These are phyloP conservation scores for Phytophthora pini DNA, from an alignment of 352 stramenopile species.

Conservation along the genomic window DNA sequence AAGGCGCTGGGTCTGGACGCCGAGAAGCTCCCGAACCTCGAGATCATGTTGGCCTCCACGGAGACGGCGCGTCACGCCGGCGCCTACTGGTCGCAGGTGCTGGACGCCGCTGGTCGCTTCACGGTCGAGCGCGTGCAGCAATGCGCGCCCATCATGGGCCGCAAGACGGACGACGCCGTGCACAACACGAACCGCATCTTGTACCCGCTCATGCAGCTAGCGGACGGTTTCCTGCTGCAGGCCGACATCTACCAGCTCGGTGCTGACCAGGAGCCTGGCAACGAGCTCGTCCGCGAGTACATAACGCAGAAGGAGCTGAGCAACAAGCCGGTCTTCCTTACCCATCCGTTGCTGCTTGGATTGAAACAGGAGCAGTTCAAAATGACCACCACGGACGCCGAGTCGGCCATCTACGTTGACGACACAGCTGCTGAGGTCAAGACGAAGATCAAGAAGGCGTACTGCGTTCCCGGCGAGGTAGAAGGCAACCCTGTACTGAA, in stretches of 20 bases:
- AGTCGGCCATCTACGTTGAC: slow-evolving; percentile 99
- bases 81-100: slow-evolving; percentile 94
- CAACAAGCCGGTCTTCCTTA: slow-evolving; percentile 93
- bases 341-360: slow-evolving; percentile 97
- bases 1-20: slow-evolving; percentile 97
- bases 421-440: slow-evolving; percentile 95
- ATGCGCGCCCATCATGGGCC: slow-evolving; percentile 99
- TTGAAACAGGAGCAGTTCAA: slow-evolving; percentile 99
- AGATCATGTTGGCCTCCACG: slow-evolving; percentile 98
- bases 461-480: slow-evolving; percentile 93
- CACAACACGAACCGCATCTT: slow-evolving; percentile 95
- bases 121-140: slow-evolving; percentile 95
- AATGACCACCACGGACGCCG: slow-evolving; percentile 99
- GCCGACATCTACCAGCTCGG: slow-evolving; percentile 99
- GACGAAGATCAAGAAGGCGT: slow-evolving; percentile 99
- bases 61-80: slow-evolving; percentile 91
- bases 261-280: slow-evolving; percentile 96
- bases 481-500: slow-evolving; percentile 95
- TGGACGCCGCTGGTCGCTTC: slow-evolving; percentile 91
- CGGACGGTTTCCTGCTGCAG: slow-evolving; percentile 98
- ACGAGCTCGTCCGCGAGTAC: slow-evolving; percentile 98
- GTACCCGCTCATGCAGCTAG: slow-evolving; percentile 98
- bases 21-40: slow-evolving; percentile 90
- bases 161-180: slow-evolving; percentile 79
- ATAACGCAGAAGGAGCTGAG: slow-evolving; percentile 87